Evolutionary conservation across 2,329 filamentous ascomycete species (phyloP), one percentile per base, ranked within the genome.

Genomic region (Trichophyton schoenleinii): DNA sequence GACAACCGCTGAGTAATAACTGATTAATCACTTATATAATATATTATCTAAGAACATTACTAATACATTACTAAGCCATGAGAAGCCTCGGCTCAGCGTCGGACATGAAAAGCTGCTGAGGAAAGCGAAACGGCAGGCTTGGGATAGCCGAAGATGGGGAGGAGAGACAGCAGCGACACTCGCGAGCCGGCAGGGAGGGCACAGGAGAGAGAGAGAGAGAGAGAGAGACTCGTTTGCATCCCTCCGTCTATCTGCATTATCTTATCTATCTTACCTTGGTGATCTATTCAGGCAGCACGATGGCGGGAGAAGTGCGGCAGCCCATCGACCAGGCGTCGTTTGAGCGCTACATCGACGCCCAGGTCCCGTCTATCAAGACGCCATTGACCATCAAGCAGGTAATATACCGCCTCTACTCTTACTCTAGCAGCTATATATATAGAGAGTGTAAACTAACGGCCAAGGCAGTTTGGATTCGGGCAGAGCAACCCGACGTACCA

Each of bases 401-500:
- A 76, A 20, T 2, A 13, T 36, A 22, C 3, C 22, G 22, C 22
- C 22, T 22, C 22, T 36, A 13, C 1, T 36, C 34, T 38, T 34
- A 34, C 31, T 5, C 31, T 34, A 22, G 1, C 18, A 18, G 18
- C 8, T 5, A 34, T 9, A 1, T 34, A 38, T 38, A 38, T 38
- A 38, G 4, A 7, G 25, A 31, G 8, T 38, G 11, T 3, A 38
- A 7, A 13, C 34, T 38, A 38, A 38, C 11, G 8, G n/a, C 7
- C 7, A 8, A 8, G 11, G 41, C 70, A 97, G 89, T 99, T 97
- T 72, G 90, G 91, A 69, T 97, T 95, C 73, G 94, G 94, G 63
- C 94, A 97, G 77, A 96, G 90, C 62, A 99, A 97, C 73, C 94
- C 94, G 52, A 99, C 94, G 1, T 99, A 97, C 77, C 89, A 92